phyloP scores from a whole-genome alignment of 2,329 filamentous ascomycete species.

The Chaetomium sp. region DNA sequence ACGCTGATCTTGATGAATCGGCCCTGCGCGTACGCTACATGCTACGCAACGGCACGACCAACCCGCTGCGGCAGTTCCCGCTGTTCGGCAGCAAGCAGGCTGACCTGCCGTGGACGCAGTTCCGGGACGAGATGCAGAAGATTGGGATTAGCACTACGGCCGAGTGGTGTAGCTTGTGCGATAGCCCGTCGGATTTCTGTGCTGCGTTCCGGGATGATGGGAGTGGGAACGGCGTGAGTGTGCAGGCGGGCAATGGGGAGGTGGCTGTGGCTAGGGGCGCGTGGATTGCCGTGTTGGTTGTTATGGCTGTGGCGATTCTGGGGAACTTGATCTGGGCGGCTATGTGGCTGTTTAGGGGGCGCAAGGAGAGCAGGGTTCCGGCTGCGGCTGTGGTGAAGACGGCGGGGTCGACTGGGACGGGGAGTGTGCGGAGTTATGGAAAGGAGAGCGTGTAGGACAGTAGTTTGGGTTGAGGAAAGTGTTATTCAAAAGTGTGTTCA shows the following conservation, averaged over 20 bases:
- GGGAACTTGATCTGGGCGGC: constrained; percentile 2
- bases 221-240: background rate
- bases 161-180: constrained; percentile 70
- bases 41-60: constrained; percentile 53
- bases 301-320: constrained; percentile 5
- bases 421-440: background rate
- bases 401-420: background rate
- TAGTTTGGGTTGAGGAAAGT: too few species aligned
- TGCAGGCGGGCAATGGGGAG: background rate
- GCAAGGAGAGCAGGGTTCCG: background rate
- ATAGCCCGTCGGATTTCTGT: constrained; percentile 63
- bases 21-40: constrained; percentile 55
- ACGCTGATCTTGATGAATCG: constrained; percentile 31
- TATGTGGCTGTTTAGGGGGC: background rate
- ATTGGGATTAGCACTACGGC: constrained; percentile 48
- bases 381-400: background rate
- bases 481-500: too few species aligned
- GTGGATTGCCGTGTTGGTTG: constrained; percentile 10
- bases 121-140: constrained; percentile 49
- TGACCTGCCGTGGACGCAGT: constrained; percentile 61
- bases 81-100: constrained; percentile 53
- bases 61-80: constrained; percentile 48
- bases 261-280: background rate
- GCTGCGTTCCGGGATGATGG: constrained; percentile 29
- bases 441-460: constrained; percentile 6